Conservation (phyloP, 257 asterid genomes). For the Lycium ferocissimum region DNA sequence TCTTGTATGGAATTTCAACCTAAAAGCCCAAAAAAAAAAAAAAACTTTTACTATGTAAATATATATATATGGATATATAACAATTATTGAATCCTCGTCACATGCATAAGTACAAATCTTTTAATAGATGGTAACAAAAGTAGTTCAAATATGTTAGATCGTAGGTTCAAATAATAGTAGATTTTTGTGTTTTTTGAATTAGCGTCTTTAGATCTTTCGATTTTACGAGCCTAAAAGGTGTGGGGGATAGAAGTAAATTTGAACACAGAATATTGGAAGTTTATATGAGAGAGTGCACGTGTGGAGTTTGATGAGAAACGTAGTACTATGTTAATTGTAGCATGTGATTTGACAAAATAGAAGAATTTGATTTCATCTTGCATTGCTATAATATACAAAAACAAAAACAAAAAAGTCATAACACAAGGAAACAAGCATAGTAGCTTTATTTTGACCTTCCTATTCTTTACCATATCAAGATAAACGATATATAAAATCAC, state of each 20-base stretch:
- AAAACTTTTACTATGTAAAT: not conserved
- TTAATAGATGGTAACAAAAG: not conserved
- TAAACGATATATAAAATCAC: not conserved
- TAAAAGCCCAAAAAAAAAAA: conserved; percentile 17
- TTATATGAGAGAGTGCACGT: not conserved
- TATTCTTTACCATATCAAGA: conserved; percentile 26
- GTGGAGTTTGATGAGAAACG: not conserved
- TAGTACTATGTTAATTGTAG: not conserved
- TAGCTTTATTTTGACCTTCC: not conserved
- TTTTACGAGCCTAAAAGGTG: not conserved
- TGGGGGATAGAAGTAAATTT: not conserved
- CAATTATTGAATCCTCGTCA: not conserved
- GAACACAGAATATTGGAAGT: not conserved
- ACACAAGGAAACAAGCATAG: not conserved
- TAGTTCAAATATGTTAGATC: not conserved
- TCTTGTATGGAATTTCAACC: conserved; percentile 95
- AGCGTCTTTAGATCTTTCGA: too few relatives aligned
- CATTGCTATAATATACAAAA: not conserved
- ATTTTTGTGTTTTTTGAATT: not conserved
- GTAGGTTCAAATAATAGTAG: not conserved
- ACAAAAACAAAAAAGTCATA: not conserved
- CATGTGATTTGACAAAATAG: conserved; percentile 3
- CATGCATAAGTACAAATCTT: too few relatives aligned
- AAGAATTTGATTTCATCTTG: not conserved
- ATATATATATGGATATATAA: not conserved